These are phyloP conservation scores for Thalassiosira profunda DNA, from an alignment of 108 stramenopile species.

Conservation along the genomic window DNA sequence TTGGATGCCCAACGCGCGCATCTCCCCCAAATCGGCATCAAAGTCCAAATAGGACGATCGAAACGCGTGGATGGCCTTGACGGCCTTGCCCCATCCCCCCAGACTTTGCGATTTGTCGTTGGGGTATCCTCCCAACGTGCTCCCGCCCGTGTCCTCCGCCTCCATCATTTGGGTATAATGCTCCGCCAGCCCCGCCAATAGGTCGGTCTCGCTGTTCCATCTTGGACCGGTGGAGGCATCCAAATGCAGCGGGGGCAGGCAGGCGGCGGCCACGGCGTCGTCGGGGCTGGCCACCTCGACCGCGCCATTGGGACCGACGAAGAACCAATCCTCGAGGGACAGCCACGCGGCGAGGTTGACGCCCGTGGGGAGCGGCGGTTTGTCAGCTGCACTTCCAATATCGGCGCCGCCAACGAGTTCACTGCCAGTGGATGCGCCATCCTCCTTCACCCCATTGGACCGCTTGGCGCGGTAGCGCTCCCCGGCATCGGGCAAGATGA, in stretches of 20 bases:
- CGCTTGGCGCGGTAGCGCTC: too few relatives aligned
- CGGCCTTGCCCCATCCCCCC: slow-evolving; percentile 46
- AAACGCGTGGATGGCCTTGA: slow-evolving; percentile 63
- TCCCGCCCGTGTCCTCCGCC: not conserved
- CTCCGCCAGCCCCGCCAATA: slow-evolving; percentile 47
- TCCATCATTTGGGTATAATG: slow-evolving; percentile 39
- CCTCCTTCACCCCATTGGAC: not conserved
- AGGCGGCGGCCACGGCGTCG: slow-evolving; percentile 46
- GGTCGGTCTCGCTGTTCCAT: slow-evolving; percentile 82
- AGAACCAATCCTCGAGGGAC: slow-evolving; percentile 86
- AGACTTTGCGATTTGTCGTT: slow-evolving; percentile 14
- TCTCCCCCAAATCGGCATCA: slow-evolving; percentile 51
- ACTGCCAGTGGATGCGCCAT: not conserved
- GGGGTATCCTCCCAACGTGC: slow-evolving; percentile 14
- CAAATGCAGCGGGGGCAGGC: slow-evolving; percentile 72
- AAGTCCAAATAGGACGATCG: slow-evolving; percentile 66
- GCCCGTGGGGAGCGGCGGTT: slow-evolving; percentile 56
- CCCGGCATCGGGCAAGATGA: not conserved
- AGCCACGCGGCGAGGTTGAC: slow-evolving; percentile 83
- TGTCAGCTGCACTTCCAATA: not conserved
- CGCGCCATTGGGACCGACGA: slow-evolving; percentile 61
- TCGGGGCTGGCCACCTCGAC: slow-evolving; percentile 79
- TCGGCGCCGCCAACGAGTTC: not conserved
- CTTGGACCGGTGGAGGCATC: slow-evolving; percentile 57
- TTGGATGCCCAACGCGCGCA: slow-evolving; percentile 60